phyloP scores from a whole-genome alignment of 2,329 filamentous ascomycete genomes.

The Elsinoe arachidis region DNA sequence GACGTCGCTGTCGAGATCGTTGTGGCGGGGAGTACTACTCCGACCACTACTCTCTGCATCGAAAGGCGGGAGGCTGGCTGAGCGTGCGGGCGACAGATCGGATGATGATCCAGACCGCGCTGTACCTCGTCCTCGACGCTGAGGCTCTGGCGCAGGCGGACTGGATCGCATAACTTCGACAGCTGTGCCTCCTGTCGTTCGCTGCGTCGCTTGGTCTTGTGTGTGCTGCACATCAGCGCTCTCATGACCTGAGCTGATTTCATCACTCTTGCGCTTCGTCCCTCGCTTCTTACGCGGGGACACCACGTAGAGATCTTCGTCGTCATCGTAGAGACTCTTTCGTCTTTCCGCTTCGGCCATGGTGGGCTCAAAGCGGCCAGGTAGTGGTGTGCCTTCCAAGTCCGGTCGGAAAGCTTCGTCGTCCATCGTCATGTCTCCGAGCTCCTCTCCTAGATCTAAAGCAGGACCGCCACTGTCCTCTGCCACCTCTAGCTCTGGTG shows the following conservation, averaged over 20 bases:
- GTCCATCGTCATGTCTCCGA: neutral
- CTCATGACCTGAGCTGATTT: neutral
- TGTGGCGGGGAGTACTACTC: neutral
- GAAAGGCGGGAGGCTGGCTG: neutral
- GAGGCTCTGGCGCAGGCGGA: neutral
- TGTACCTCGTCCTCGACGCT: neutral
- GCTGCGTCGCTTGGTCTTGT: neutral
- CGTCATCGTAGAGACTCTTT: constrained; percentile 1
- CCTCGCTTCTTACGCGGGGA: constrained; percentile 5
- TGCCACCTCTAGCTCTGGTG: neutral
- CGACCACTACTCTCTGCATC: neutral
- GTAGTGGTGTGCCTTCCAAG: neutral
- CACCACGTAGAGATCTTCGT: constrained; percentile 10
- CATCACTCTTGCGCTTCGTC: constrained; percentile 8
- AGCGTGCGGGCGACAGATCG: neutral
- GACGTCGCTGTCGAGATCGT: constrained; percentile 5
- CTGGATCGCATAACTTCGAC: constrained; percentile 5
- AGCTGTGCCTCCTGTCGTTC: neutral
- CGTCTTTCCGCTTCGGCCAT: neutral
- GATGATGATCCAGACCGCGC: neutral
- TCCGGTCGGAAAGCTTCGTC: neutral
- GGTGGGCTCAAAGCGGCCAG: neutral
- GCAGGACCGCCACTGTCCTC: neutral
- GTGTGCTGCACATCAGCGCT: neutral
- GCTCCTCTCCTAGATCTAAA: neutral